phyloP scores from a whole-genome alignment of 768 basidiomycete species.

The Cubamyces sp. region DNA sequence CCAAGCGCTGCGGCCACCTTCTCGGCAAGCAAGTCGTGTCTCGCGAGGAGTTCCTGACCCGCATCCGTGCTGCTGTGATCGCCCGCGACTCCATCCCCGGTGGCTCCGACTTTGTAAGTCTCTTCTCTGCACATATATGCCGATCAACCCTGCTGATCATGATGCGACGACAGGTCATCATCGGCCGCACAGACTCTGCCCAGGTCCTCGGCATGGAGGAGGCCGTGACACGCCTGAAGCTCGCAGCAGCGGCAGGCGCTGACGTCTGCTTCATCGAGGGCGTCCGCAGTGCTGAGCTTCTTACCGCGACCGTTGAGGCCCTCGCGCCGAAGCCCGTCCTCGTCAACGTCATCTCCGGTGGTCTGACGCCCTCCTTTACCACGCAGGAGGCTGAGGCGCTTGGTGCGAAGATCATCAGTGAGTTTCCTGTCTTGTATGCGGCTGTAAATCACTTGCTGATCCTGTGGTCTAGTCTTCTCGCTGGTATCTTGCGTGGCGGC shows the following conservation, averaged over 20 bases:
- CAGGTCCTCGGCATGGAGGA: constrained; percentile 83
- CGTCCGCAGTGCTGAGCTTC: constrained; percentile 67
- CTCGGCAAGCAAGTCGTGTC: constrained; percentile 84
- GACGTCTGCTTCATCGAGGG: constrained; percentile 86
- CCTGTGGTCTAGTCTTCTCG: constrained; percentile 61
- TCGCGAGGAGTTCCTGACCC: constrained; percentile 72
- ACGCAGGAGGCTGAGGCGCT: constrained; percentile 65
- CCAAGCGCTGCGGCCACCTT: constrained; percentile 79
- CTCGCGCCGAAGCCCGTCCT: constrained; percentile 76
- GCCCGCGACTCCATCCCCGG: constrained; percentile 79
- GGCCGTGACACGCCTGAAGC: constrained; percentile 63
- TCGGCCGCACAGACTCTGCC: constrained; percentile 78
- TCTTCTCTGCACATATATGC: not conserved
- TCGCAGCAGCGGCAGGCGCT: constrained; percentile 74
- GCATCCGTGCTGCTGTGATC: constrained; percentile 76
- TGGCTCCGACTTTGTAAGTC: constrained; percentile 71
- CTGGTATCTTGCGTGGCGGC: constrained; percentile 77
- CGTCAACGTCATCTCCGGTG: constrained; percentile 80
- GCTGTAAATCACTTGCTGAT: not conserved
- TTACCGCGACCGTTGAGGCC: constrained; percentile 65
- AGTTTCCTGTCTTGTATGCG: constrained; percentile 32
- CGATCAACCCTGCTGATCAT: not conserved
- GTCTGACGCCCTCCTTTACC: constrained; percentile 76
- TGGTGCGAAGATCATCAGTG: constrained; percentile 81
- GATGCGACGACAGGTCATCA: constrained; percentile 52